Conservation (phyloP, 176 grass and related monocot genomes). For the Triticum dicoccoides region DNA sequence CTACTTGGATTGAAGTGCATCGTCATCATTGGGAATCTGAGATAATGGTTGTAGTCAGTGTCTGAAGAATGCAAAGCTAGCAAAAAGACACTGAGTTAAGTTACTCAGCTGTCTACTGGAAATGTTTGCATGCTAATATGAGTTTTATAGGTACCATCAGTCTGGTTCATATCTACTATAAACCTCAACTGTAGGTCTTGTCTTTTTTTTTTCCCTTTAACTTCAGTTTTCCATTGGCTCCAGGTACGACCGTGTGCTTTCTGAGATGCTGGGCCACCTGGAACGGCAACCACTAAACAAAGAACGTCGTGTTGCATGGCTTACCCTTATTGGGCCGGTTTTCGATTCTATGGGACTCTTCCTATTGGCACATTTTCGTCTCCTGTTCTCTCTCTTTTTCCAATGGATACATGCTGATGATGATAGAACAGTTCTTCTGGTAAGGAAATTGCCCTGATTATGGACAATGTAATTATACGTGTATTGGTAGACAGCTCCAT, state of each 20-base stretch:
- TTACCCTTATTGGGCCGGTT: conserved; percentile 69
- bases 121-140: not conserved
- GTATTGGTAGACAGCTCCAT: not conserved
- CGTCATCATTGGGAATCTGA: not conserved
- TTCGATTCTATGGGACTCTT: conserved; percentile 85
- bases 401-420: conserved; percentile 90
- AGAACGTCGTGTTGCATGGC: conserved; percentile 67
- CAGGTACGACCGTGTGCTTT: conserved; percentile 80
- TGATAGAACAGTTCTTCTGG: conserved; percentile 70
- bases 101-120: not conserved
- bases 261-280: conserved; percentile 85
- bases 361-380: conserved; percentile 80
- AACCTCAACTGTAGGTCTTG: not conserved
- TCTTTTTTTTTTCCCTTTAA: not conserved
- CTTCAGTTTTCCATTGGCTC: conserved; percentile 9
- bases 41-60: not conserved
- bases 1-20: not conserved
- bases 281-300: conserved; percentile 80
- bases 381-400: conserved; percentile 85
- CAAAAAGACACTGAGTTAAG: not conserved
- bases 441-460: conserved; percentile 8
- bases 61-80: not conserved
- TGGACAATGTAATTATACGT: not conserved
- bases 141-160: not conserved
- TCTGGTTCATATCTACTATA: not conserved